phyloP scores from a whole-genome alignment of 1,284 basidiomycete species.

The Sanghuangporus baumii region DNA sequence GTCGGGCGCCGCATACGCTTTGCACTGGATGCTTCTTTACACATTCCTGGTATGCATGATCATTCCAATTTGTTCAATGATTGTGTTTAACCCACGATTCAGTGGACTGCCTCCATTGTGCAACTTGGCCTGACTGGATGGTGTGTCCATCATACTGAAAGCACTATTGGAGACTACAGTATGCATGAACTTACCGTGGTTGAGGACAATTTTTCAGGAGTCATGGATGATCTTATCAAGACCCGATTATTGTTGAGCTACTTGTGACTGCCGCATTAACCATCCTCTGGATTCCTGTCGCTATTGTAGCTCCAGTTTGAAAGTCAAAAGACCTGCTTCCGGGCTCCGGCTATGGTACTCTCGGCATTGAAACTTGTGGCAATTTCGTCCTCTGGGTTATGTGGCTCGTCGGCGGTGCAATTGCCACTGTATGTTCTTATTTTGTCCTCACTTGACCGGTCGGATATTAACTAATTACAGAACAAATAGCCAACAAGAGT shows the following conservation, averaged over 20 bases:
- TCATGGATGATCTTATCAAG: background rate
- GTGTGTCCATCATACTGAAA: slow-evolving; percentile 14
- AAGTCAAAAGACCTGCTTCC: background rate
- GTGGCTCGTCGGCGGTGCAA: slow-evolving; percentile 17
- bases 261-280: slow-evolving; percentile 16
- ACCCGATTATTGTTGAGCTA: slow-evolving; percentile 16
- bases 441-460: background rate
- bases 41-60: slow-evolving; percentile 4
- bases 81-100: background rate
- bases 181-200: background rate
- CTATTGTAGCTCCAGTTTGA: background rate
- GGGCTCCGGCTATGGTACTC: background rate
- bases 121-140: slow-evolving; percentile 13
- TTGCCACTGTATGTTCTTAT: slow-evolving; percentile 12
- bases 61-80: too few species aligned
- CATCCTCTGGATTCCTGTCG: slow-evolving; percentile 17
- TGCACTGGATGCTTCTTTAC: slow-evolving; percentile 2
- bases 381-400: slow-evolving; percentile 18
- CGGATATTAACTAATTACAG: background rate
- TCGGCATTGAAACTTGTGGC: slow-evolving; percentile 11
- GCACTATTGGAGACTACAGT: slow-evolving; percentile 7
- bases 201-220: background rate
- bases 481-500: slow-evolving; percentile 15
- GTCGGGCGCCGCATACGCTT: background rate
- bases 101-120: slow-evolving; percentile 11